A percentile compares a stretch with the other conserved stretches of the same genome.
Conservation (phyloP, 257 asterid genomes). For the Buddleja alternifolia region DNA sequence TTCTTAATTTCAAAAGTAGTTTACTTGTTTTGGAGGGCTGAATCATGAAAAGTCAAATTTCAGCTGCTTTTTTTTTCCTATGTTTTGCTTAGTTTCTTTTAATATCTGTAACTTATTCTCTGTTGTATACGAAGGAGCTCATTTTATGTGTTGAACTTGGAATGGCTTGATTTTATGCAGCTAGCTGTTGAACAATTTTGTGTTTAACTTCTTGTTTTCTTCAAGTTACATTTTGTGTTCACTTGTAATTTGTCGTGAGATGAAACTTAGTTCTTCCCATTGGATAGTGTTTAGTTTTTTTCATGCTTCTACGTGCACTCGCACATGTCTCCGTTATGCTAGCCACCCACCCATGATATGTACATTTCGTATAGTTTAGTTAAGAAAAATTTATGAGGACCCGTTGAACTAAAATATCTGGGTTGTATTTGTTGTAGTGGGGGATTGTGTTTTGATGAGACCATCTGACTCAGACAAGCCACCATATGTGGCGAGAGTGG, state of each 20-base stretch:
- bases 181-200: neutral
- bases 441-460: conserved; percentile 83
- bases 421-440: conserved; percentile 59
- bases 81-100: neutral
- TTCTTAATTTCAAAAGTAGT: no score
- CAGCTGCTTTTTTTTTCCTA: neutral
- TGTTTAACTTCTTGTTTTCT: neutral
- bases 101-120: neutral
- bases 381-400: conserved; percentile 20
- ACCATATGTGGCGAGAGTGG: conserved; percentile 84
- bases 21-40: no score
- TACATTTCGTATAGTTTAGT: conserved; percentile 8
- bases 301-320: neutral
- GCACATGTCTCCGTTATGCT: neutral
- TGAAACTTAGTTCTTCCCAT: neutral
- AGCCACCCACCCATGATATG: conserved; percentile 3
- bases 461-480: conserved; percentile 77
- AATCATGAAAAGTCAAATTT: neutral
- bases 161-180: neutral
- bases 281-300: conserved; percentile 10
- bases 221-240: no score
- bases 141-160: neutral
- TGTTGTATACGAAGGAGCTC: neutral
- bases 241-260: neutral
- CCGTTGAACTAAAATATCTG: conserved; percentile 27